Evolutionary conservation across 495 filamentous ascomycete species (phyloP).

Genomic region (Neurospora sp.): DNA sequence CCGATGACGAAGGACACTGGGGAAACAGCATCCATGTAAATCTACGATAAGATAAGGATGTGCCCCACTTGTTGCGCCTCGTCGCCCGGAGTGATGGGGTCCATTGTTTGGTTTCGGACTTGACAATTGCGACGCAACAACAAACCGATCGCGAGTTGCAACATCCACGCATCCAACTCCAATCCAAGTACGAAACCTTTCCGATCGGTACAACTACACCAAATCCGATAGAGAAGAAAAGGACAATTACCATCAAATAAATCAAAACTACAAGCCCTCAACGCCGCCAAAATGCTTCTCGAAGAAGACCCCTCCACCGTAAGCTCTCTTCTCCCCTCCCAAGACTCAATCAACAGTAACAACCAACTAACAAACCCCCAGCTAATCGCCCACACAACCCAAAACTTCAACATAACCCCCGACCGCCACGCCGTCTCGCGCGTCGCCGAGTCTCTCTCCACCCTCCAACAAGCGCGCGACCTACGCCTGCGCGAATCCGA

Average conservation of each 20-base stretch:
- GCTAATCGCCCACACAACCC: conserved; percentile 83
- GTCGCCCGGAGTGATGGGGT: conserved; percentile 14
- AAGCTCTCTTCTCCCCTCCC: no score
- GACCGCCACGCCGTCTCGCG: conserved; percentile 81
- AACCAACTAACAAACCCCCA: no score
- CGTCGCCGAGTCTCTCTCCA: conserved; percentile 71
- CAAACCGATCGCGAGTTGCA: conserved; percentile 3
- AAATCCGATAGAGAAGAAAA: no score
- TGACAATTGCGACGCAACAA: background rate
- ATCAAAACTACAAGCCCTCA: no score
- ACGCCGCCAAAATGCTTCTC: conserved; percentile 67
- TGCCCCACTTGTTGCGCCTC: conserved; percentile 1
- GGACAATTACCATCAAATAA: no score
- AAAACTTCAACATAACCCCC: conserved; percentile 86
- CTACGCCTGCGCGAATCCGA: conserved; percentile 65
- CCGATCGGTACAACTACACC: no score
- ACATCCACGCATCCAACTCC: no score
- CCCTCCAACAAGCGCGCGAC: conserved; percentile 68
- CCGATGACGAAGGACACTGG: conserved; percentile 23
- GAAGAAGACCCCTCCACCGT: conserved; percentile 87
- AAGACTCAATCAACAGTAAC: no score
- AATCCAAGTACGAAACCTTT: no score
- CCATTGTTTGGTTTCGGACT: conserved; percentile 1
- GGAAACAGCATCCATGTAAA: background rate
- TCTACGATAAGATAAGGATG: conserved; percentile 25